Evolutionary conservation across 331 rosid species (phyloP).

Genomic region (Acacia concinna): DNA sequence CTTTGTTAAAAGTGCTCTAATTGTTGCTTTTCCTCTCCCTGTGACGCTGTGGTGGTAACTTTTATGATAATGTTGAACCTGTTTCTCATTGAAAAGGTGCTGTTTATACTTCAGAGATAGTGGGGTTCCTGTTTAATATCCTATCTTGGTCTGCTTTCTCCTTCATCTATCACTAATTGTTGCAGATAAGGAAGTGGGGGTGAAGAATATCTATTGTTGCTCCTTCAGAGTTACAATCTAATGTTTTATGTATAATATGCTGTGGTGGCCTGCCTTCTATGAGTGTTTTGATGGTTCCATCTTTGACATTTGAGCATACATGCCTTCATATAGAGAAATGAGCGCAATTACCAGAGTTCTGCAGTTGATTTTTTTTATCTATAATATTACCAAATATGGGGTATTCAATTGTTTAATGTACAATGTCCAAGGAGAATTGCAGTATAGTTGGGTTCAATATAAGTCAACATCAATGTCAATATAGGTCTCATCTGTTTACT

Average conservation of each 20-base stretch:
- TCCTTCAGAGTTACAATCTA: neutral
- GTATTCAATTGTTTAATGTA: neutral
- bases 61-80: neutral
- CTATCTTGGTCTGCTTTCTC: neutral
- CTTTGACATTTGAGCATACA: neutral
- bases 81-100: slow-evolving; percentile 10
- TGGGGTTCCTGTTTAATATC: slow-evolving; percentile 3
- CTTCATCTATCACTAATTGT: neutral
- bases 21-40: neutral
- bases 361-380: neutral
- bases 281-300: neutral
- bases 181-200: neutral
- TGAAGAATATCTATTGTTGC: neutral
- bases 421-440: neutral
- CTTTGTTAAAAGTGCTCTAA: neutral
- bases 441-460: neutral
- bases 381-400: neutral
- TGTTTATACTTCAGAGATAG: slow-evolving; percentile 13
- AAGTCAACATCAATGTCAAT: neutral
- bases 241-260: slow-evolving; percentile 2
- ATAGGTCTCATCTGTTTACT: neutral
- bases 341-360: neutral
- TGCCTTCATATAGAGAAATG: neutral
- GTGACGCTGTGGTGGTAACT: neutral
- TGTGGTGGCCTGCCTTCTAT: slow-evolving; percentile 1